phyloP scores from a whole-genome alignment of 2,329 filamentous ascomycete species.

The Epichloe baconii region DNA sequence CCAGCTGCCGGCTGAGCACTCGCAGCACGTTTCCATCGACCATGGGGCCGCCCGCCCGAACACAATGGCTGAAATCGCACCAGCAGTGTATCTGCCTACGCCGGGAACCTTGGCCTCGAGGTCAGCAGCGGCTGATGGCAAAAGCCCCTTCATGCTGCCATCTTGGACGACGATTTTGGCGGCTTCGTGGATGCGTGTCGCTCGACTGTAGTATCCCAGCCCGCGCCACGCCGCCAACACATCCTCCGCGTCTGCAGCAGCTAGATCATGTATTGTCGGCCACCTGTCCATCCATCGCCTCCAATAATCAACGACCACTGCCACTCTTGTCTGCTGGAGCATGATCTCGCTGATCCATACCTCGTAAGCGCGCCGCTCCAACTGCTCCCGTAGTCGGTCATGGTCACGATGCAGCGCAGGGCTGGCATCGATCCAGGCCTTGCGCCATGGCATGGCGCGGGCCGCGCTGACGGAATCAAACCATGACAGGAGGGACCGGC shows the following conservation, averaged over 20 bases:
- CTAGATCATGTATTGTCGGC: constrained; percentile 45
- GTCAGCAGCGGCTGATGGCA: constrained; percentile 33
- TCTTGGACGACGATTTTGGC: constrained; percentile 37
- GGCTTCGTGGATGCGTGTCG: constrained; percentile 44
- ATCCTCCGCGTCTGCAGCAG: constrained; percentile 38
- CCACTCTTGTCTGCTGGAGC: constrained; percentile 53
- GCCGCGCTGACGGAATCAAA: constrained; percentile 33
- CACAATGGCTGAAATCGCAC: constrained; percentile 49
- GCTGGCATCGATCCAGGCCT: constrained; percentile 38
- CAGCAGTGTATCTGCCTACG: constrained; percentile 49
- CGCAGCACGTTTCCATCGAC: constrained; percentile 51
- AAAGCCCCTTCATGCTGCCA: constrained; percentile 27
- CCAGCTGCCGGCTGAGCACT: constrained; percentile 47
- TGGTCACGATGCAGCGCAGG: constrained; percentile 11
- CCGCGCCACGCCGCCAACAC: constrained; percentile 47
- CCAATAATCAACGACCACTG: constrained; percentile 50
- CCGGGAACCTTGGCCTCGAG: constrained; percentile 41
- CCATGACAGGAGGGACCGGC: constrained; percentile 33
- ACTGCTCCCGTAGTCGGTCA: constrained; percentile 23
- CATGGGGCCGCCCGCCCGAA: constrained; percentile 46
- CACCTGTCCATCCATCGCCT: constrained; percentile 47
- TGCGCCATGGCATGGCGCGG: constrained; percentile 47
- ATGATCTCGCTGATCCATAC: constrained; percentile 57
- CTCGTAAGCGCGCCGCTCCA: constrained; percentile 46
- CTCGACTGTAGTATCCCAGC: constrained; percentile 52